Base-by-base conservation (phyloP, 1,284 basidiomycete species). In the Ustilago loliicola region DNA sequence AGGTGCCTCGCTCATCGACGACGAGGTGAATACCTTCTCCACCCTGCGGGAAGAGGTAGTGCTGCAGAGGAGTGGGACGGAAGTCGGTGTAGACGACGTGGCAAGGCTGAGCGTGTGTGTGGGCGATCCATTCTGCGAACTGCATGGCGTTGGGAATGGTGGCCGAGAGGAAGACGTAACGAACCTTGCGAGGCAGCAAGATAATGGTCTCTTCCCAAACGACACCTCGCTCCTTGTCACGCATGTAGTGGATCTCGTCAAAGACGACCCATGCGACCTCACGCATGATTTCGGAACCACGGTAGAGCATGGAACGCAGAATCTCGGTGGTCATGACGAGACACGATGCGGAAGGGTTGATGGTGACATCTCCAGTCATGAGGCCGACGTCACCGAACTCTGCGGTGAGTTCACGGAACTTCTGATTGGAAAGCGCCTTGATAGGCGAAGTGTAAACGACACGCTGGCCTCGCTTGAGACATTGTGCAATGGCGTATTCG, bases 331-430 rank as follows among this genome's bases (percentile, higher is more conserved):
- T 99, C 97, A 99, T 99, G 60, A 99, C 96, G 54, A 99, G 88
- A 89, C 97, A 99, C 53, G 94, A 94, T 8, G 97, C 96, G 3
- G 92, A 92, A 2, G 96, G 96, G 86, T 99, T 99, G 86, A 99
- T 98, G 0, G 97, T 99, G n/a, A 99, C 95, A 88, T 99, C 97
- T 86, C 97, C 96, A 1, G 97, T 99, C 97, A 99, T 99, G 30
- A 99, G 90, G 21, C 97, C 97, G 53, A 99, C 97, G 84, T 99
- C 96, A 27, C 94, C 93, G 87, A 99, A 99, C 82, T 95, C 94
- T 57, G 94, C 95, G 38, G 94, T 89, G 91, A 99, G 94, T 87
- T 99, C 97, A 86, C 97, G 92, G 87, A 97, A 99, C 88, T 99
- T 99, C 87, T 99, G 96, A 87, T 99, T 98, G 83, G 95, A 97